phyloP scores from a whole-genome alignment of 345 rosid species.

The Draba incana region DNA sequence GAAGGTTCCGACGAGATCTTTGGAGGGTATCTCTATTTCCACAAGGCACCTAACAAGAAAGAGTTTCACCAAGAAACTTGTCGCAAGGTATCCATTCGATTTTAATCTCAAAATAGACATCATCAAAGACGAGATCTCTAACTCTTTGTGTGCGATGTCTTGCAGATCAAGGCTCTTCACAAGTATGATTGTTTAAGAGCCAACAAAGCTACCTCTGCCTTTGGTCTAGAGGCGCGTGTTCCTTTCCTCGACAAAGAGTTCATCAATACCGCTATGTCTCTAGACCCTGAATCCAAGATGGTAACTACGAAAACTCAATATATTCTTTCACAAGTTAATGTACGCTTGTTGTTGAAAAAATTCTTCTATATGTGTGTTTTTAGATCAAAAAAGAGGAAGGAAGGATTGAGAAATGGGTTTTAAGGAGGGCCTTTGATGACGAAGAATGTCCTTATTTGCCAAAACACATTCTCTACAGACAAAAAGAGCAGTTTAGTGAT shows the following conservation, averaged over 20 bases:
- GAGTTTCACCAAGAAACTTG: slow-evolving; percentile 89
- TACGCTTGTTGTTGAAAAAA: background rate
- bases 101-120: background rate
- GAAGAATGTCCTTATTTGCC: slow-evolving; percentile 87
- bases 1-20: slow-evolving; percentile 95
- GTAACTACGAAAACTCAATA: slow-evolving; percentile 40
- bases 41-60: slow-evolving; percentile 91
- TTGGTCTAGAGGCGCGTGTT: slow-evolving; percentile 94
- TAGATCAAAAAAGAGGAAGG: slow-evolving; percentile 75
- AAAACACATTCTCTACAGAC: slow-evolving; percentile 92
- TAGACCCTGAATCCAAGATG: slow-evolving; percentile 90
- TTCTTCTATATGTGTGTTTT: background rate
- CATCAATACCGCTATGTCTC: slow-evolving; percentile 74
- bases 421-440: slow-evolving; percentile 86
- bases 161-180: slow-evolving; percentile 90
- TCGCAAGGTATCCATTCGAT: slow-evolving; percentile 60
- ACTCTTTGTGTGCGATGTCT: background rate
- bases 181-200: slow-evolving; percentile 93
- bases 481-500: slow-evolving; percentile 96
- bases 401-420: slow-evolving; percentile 81
- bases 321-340: slow-evolving; percentile 2
- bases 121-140: background rate
- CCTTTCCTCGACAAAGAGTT: slow-evolving; percentile 94
- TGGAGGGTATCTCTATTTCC: slow-evolving; percentile 95
- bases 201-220: slow-evolving; percentile 90